Conservation (phyloP, 148 eudicot species). For the Rhododendron molle region DNA sequence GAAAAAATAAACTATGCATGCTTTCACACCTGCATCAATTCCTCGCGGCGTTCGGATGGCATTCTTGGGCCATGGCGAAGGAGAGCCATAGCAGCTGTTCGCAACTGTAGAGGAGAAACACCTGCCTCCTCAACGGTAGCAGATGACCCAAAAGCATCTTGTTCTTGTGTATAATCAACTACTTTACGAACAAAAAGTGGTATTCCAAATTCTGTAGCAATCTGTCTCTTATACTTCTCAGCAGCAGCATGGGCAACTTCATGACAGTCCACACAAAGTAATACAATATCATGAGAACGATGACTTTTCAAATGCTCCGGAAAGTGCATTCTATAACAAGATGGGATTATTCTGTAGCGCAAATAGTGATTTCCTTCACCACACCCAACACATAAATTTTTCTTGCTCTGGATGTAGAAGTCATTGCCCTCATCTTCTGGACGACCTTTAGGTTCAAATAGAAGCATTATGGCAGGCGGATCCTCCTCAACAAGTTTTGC, state of each 20-base stretch:
- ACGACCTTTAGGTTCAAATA: slow-evolving; percentile 96
- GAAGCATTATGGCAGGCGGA: slow-evolving; percentile 85
- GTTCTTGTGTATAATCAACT: slow-evolving; percentile 47
- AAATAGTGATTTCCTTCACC: slow-evolving; percentile 93
- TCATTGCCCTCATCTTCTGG: slow-evolving; percentile 97
- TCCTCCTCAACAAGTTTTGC: slow-evolving; percentile 89
- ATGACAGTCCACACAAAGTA: slow-evolving; percentile 96
- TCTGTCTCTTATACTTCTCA: slow-evolving; percentile 72
- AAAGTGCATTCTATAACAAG: slow-evolving; percentile 97
- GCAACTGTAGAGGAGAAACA: slow-evolving; percentile 77
- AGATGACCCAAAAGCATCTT: slow-evolving; percentile 31
- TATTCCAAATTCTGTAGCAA: slow-evolving; percentile 76
- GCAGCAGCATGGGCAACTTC: slow-evolving; percentile 96
- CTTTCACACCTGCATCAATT: slow-evolving; percentile 66
- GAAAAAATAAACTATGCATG: background rate
- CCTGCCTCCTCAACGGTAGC: slow-evolving; percentile 54
- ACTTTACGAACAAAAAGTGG: slow-evolving; percentile 83
- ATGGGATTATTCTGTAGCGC: slow-evolving; percentile 92
- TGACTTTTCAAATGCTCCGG: slow-evolving; percentile 99
- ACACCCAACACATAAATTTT: slow-evolving; percentile 93
- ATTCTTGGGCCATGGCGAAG: slow-evolving; percentile 80
- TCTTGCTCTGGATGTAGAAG: slow-evolving; percentile 91
- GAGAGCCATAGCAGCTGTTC: slow-evolving; percentile 94
- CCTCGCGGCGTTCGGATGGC: slow-evolving; percentile 79
- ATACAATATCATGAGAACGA: slow-evolving; percentile 97